Percentiles rank a stretch among this genome's conserved stretches.
phyloP scores from a whole-genome alignment of 116 monocot species.

The Thalassia testudinum region DNA sequence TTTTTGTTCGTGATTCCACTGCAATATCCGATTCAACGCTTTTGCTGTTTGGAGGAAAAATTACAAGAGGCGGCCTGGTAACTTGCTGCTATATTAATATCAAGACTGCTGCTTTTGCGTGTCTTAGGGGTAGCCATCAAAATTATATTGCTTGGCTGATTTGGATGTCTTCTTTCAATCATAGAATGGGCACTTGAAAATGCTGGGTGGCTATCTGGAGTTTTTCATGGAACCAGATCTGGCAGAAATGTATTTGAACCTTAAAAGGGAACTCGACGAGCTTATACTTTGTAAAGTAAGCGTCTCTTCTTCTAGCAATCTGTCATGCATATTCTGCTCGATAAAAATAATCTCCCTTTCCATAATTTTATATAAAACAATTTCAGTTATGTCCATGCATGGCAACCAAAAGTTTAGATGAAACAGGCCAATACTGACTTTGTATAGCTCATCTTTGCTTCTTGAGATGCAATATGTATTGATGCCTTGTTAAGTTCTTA shows the following conservation, averaged over 20 bases:
- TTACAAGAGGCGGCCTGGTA: conserved; percentile 71
- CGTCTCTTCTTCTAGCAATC: too few species aligned
- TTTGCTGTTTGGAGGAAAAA: conserved; percentile 80
- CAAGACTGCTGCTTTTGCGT: not conserved
- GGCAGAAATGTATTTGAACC: conserved; percentile 49
- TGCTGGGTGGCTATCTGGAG: conserved; percentile 94
- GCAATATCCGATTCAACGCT: conserved; percentile 77
- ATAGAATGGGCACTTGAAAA: conserved; percentile 98
- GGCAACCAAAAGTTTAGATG: too few species aligned
- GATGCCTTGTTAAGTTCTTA: too few species aligned
- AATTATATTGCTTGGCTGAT: too few species aligned
- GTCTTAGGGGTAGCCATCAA: too few species aligned
- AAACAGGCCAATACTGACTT: too few species aligned
- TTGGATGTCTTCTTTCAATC: not conserved
- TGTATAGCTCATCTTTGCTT: too few species aligned
- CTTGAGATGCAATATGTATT: too few species aligned
- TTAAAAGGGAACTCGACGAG: conserved; percentile 80
- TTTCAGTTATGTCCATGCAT: too few species aligned
- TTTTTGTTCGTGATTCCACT: conserved; percentile 89
- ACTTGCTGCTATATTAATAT: conserved; percentile 6
- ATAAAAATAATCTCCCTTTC: too few species aligned
- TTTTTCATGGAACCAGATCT: conserved; percentile 93
- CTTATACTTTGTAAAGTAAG: conserved; percentile 72
- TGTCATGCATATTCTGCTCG: too few species aligned
- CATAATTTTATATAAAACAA: too few species aligned